A percentile compares a stretch with the other conserved stretches of the same genome.
phyloP scores from a whole-genome alignment of 2,329 filamentous ascomycete species.

The Fusarium anguioides region DNA sequence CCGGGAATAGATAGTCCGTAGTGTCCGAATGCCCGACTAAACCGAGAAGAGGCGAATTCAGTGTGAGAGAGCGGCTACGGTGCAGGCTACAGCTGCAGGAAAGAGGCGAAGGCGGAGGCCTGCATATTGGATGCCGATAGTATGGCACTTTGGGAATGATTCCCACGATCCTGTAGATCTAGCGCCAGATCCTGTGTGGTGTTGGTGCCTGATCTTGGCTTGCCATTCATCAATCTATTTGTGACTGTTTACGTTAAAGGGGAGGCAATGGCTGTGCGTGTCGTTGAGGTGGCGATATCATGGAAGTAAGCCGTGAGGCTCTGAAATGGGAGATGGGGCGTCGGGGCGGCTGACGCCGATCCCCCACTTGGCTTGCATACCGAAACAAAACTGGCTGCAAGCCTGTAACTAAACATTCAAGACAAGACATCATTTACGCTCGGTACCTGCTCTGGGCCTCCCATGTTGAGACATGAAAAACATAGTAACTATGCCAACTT shows the following conservation, averaged over 20 bases:
- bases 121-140: constrained; percentile 37
- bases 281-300: constrained; percentile 24
- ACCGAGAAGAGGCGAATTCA: constrained; percentile 24
- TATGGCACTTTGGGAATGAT: constrained; percentile 28
- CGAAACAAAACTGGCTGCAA: constrained; percentile 4
- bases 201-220: constrained; percentile 31
- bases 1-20: constrained; percentile 18
- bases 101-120: constrained; percentile 32
- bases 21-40: no score
- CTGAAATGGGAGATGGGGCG: constrained; percentile 18
- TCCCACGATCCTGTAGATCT: constrained; percentile 25
- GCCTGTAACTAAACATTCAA: neutral
- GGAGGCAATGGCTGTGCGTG: constrained; percentile 1
- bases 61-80: neutral
- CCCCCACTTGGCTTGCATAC: constrained; percentile 22
- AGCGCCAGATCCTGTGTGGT: constrained; percentile 5
- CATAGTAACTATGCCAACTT: constrained; percentile 29
- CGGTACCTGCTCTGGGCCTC: constrained; percentile 10
- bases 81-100: constrained; percentile 22
- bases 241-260: neutral
- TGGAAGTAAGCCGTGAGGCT: constrained; percentile 41
- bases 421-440: constrained; percentile 16
- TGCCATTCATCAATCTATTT: neutral
- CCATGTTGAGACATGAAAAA: constrained; percentile 20
- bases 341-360: constrained; percentile 34